Conservation (phyloP, 257 asterid genomes). For the Vinca minor region DNA sequence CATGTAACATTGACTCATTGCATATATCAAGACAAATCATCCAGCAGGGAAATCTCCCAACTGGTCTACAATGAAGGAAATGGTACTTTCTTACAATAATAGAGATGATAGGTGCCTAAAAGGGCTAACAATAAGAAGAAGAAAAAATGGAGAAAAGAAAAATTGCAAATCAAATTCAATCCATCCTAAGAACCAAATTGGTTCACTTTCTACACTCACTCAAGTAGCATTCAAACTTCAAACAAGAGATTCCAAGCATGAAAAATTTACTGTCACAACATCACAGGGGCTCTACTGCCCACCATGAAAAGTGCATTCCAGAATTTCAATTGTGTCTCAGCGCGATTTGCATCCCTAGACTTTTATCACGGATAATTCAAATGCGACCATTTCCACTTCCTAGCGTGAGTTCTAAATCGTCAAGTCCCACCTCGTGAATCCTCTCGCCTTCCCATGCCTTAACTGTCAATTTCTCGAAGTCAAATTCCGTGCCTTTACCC, state of each 20-base stretch:
- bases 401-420: slow-evolving; percentile 83
- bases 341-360: background rate
- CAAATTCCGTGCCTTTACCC: slow-evolving; percentile 63
- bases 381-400: slow-evolving; percentile 40
- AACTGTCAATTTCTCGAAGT: slow-evolving; percentile 58
- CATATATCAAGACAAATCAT: slow-evolving; percentile 1
- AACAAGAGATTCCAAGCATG: slow-evolving; percentile 1
- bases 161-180: slow-evolving; percentile 12
- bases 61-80: slow-evolving; percentile 16
- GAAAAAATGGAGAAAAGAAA: slow-evolving; percentile 1
- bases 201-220: background rate
- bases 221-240: background rate
- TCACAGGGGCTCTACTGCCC: background rate
- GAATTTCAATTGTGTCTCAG: background rate
- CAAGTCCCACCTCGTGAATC: slow-evolving; percentile 87
- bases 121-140: slow-evolving; percentile 18
- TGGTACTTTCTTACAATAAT: slow-evolving; percentile 11
- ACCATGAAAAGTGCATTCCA: background rate
- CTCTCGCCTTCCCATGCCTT: slow-evolving; percentile 99
- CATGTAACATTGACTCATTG: slow-evolving; percentile 4
- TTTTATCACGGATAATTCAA: background rate
- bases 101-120: slow-evolving; percentile 24
- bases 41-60: slow-evolving; percentile 9
- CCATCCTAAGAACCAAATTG: slow-evolving; percentile 18
- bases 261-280: background rate